Base-by-base conservation (phyloP, 2,329 filamentous ascomycete genomes). In the Hirsutella rhossiliensis region DNA sequence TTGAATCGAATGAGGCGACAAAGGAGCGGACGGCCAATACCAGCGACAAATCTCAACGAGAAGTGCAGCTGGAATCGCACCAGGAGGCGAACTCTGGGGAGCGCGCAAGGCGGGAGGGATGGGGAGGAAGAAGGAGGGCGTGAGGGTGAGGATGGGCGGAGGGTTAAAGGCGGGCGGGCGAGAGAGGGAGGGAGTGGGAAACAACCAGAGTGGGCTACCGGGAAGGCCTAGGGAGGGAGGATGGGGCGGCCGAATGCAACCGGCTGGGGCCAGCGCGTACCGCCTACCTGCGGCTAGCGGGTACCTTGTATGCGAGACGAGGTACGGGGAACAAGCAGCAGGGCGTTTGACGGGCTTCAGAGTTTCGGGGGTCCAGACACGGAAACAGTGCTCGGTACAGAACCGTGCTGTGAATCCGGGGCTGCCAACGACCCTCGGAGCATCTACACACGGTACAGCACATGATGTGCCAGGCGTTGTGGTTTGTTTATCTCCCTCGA, bases 1-100 rank as follows among this genome's bases (percentile, higher is more conserved):
- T 39, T 5, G 41, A 36, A 31, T 34, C 44, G 54, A 52, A 57
- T 53, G 51, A 32, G 37, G 39, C 43, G 51, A 52, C 51, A 64
- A 65, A 73, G 68, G 73, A 77, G 71, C 66, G 73, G 73, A 77
- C 73, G 73, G 73, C 59, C 71, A 64, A 75, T 63, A 72, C 73
- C 75, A 78, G 72, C 62, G 65, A 62, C 67, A 72, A 68, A 68
- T 63, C 61, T 53, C 47, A 60, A 61, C 56, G 53, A 67, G 66
- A 67, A 65, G 59, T 66, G 69, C 70, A 60, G 59, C 72, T 68
- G 72, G 73, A 73, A 74, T 73, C 68, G 73, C 63, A 68, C 74
- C 73, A 76, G 40, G 43, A 45, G 48, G 48, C 44, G 49, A 44
- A 40, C 43, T 48, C n/a, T n/a, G n/a, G 34, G 39, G 43, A 43